Evolutionary conservation across 257 asterid genomes (phyloP), one percentile per base, ranked within the genome.

Genomic region (Penstemon eatonii): DNA sequence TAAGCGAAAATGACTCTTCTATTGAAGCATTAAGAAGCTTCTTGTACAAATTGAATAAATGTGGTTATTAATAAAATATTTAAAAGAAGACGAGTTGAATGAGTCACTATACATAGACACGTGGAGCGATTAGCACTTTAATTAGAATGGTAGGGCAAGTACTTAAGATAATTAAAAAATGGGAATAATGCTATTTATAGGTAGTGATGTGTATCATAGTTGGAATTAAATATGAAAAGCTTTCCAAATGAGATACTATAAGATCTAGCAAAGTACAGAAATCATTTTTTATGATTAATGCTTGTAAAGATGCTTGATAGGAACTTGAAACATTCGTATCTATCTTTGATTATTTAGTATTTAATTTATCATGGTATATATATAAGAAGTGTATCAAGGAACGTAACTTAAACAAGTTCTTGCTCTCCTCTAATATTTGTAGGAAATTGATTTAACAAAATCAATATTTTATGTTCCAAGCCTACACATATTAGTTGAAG

Each of bases 191-290:
- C 80, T 77, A 83, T 78, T 59, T 76, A 85, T 84, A 83, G 91
- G 86, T 72, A 74, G 69, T 88, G 95, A 85, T 76, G 92, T 88
- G 89, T 84, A 43, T 52, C 71, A 66, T 63, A 47, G 55, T 77
- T 56, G 71, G 37, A 60, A 74, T 76, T 83, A 80, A 72, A 43
- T 79, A 72, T 56, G 3, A 4, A 68, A 72, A 76, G 60, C 51
- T 59, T 72, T 70, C 53, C 43, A 7, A 74, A 49, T 5, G 54
- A 47, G 46, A 43, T 62, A 65, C 51, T 50, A 41, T 69, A 75
- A 83, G 78, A 67, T 74, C 63, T 72, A 54, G 49, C 46, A 63
- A 72, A 67, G 72, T 19, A 45, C 60, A 63, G 56, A 76, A 74
- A 68, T 79, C 72, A 54, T 64, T 4, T 1, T 1, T 1, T 25